These are phyloP conservation scores for Akebia trifoliata DNA, from an alignment of 164 flowering plant species.

Conservation along the genomic window DNA sequence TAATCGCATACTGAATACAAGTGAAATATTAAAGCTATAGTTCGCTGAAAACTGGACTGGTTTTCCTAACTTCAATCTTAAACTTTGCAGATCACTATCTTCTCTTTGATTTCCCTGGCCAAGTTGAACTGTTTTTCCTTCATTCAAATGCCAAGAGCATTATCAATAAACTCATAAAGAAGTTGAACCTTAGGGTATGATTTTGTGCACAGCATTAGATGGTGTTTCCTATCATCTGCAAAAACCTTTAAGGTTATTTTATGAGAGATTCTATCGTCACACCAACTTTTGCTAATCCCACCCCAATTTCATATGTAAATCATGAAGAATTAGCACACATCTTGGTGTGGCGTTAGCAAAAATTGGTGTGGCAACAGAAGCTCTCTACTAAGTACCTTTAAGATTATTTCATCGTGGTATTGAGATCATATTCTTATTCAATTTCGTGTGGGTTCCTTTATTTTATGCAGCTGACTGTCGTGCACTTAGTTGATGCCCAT, in stretches of 20 bases:
- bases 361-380: too few species aligned
- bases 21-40: constrained; percentile 2
- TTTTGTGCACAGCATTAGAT: constrained; percentile 1
- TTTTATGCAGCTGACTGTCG: constrained; percentile 71
- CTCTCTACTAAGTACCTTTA: too few species aligned
- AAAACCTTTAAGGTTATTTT: neutral
- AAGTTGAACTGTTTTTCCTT: constrained; percentile 89
- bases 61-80: neutral
- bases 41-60: neutral
- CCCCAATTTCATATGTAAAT: too few species aligned
- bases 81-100: constrained; percentile 81
- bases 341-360: too few species aligned
- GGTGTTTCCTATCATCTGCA: neutral
- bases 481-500: constrained; percentile 92
- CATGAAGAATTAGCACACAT: too few species aligned
- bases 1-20: neutral
- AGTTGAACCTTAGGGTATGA: constrained; percentile 77
- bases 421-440: too few species aligned
- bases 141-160: constrained; percentile 78
- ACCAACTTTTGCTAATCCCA: neutral
- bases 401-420: too few species aligned
- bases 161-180: constrained; percentile 71
- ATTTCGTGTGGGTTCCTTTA: neutral
- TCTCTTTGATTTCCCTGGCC: constrained; percentile 97
- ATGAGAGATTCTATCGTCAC: too few species aligned